These are phyloP conservation scores for Fusarium musae DNA, from an alignment of 2,329 filamentous ascomycete species.

Conservation along the genomic window DNA sequence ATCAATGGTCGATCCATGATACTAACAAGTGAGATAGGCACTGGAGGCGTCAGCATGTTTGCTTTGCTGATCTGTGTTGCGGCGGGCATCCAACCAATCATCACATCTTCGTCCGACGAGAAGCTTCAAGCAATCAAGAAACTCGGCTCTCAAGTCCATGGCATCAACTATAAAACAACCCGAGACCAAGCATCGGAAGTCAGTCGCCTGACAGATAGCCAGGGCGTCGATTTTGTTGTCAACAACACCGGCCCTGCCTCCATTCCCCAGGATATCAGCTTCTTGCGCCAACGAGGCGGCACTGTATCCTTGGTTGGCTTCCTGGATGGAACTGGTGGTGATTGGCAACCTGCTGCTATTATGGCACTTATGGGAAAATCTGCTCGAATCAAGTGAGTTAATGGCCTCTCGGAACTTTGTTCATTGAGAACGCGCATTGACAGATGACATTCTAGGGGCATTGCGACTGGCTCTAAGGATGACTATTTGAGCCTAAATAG, in stretches of 20 bases:
- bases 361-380: background rate
- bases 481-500: background rate
- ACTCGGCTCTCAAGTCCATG: fast-evolving
- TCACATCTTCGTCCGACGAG: background rate
- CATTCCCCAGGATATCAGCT: background rate
- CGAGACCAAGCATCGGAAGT: background rate
- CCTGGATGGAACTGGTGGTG: fast-evolving
- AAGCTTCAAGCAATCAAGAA: background rate
- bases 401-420: too few relatives aligned
- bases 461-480: background rate
- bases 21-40: background rate
- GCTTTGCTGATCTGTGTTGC: background rate
- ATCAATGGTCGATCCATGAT: fast-evolving
- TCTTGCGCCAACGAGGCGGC: background rate
- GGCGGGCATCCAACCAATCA: background rate
- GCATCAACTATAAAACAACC: background rate
- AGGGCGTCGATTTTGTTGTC: fast-evolving
- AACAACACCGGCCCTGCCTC: background rate
- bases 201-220: fast-evolving
- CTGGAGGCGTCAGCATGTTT: background rate
- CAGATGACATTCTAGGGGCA: background rate
- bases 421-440: background rate
- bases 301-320: background rate
- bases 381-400: background rate
- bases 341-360: background rate